Conservation (phyloP, 306 rosid genomes). For the Quillaja saponaria region DNA sequence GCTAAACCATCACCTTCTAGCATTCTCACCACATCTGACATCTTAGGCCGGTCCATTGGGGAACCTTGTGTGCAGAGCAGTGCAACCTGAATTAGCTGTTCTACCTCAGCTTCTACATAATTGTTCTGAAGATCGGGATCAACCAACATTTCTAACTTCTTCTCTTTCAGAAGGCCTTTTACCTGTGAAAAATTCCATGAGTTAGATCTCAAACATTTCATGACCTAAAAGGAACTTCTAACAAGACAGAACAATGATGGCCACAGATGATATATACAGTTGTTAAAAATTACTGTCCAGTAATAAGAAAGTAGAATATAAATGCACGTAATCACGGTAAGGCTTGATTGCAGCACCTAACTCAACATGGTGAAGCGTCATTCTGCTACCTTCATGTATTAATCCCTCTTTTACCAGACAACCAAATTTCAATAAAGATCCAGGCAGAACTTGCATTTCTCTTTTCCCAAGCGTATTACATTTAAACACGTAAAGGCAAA, state of each 20-base stretch:
- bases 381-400: no score
- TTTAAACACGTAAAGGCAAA: no score
- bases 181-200: conserved; percentile 54
- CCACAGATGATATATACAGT: neutral
- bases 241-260: neutral
- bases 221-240: neutral
- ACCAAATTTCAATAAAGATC: no score
- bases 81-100: conserved; percentile 94
- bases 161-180: conserved; percentile 89
- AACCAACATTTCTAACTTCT: conserved; percentile 85
- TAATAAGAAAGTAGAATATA: no score
- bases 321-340: no score
- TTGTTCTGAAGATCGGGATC: conserved; percentile 92
- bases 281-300: no score
- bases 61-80: conserved; percentile 97
- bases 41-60: conserved; percentile 94
- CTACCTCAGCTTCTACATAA: conserved; percentile 88
- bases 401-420: no score
- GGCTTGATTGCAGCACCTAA: no score
- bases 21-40: conserved; percentile 99
- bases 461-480: no score
- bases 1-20: conserved; percentile 98
- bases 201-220: conserved; percentile 26
- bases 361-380: no score
- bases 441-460: no score